Base-by-base conservation (phyloP, 768 basidiomycete species). In the Hydnum rufescens region DNA sequence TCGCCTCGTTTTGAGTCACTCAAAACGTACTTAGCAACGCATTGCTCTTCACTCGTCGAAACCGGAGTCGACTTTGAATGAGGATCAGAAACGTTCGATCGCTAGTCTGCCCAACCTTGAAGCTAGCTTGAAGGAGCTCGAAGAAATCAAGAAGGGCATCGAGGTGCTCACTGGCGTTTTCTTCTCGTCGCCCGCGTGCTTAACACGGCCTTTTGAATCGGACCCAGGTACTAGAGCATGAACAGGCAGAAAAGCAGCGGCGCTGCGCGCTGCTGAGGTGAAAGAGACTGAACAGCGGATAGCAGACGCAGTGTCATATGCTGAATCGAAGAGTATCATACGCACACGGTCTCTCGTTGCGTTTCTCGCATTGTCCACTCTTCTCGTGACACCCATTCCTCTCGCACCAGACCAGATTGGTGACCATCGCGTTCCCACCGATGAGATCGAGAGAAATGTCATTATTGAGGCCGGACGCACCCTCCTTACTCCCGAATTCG, bases 61-160 rank as follows among this genome's bases (percentile, higher is more conserved):
- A 19, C 76, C 78, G 26, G 64, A 72, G 2, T 77, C 78, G 52
- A 80, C 81, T 60, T 74, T 92, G 51, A 86, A 93, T 57, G 84
- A 88, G 39, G 90, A 93, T 65, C 89, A 95, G 67, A 81, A 73
- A 57, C 76, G 78, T 31, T 70, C 74, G 2, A 59, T 90, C 51
- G 81, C 76, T 57, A 78, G 74, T 18, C 75, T 93, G 42, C 74
- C 88, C 5, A 69, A 71, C 4, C 69, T 92, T 22, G 87, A 92
- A 60, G 82, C 78, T 5, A 70, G 78, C 36, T 74, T 78, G 58
- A 86, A 84, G 60, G 89, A 92, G 59, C 66, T 93, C 13, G 77
- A 75, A 25, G 89, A 90, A 53, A 74, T 89, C 42, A 82, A 81
- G 64, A 88, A 83, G 63, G 76, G 73, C 39, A 72, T 90, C 56